Percentiles rank a stretch among this genome's conserved stretches.
Evolutionary conservation across 805 yeast species (phyloP).

Genomic region (Lipomyces chichibuensis): DNA sequence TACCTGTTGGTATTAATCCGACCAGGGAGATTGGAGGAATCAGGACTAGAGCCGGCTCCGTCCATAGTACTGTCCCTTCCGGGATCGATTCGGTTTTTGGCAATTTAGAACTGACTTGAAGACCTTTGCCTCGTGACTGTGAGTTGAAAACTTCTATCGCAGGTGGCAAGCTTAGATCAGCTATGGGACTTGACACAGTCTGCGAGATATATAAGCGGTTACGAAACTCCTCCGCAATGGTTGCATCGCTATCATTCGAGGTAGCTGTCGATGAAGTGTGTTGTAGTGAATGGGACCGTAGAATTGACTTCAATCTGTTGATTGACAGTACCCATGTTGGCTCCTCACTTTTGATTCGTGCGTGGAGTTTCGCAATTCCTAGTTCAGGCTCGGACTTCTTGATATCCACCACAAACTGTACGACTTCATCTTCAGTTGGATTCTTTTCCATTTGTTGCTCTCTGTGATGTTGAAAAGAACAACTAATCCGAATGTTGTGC

Average conservation of each 20-base stretch:
- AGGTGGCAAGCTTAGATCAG: conserved; percentile 46
- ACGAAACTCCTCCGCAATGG: conserved; percentile 12
- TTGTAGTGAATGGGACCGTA: conserved; percentile 39
- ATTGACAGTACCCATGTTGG: conserved; percentile 67
- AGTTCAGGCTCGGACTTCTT: conserved; percentile 39
- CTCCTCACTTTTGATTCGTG: conserved; percentile 54
- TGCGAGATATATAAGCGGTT: conserved; percentile 51
- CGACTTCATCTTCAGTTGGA: conserved; percentile 26
- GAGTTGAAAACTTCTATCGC: conserved; percentile 55
- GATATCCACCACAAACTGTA: conserved; percentile 9
- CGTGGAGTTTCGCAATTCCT: conserved; percentile 58
- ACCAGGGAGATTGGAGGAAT: conserved; percentile 71
- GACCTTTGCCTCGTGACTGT: conserved; percentile 60
- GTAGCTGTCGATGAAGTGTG: background rate
- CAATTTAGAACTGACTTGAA: conserved; percentile 46
- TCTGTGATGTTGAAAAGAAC: background rate
- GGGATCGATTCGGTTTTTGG: conserved; percentile 49
- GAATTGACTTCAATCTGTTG: conserved; percentile 56
- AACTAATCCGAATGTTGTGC: background rate
- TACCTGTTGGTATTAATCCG: conserved; percentile 59
- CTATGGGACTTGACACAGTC: conserved; percentile 56
- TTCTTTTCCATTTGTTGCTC: conserved; percentile 4
- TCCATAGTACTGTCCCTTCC: conserved; percentile 61
- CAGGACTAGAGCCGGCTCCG: conserved; percentile 62
- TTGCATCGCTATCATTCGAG: background rate